Evolutionary conservation across 179 eudicot genomes (phyloP).

Genomic region (Beta corolliflora): DNA sequence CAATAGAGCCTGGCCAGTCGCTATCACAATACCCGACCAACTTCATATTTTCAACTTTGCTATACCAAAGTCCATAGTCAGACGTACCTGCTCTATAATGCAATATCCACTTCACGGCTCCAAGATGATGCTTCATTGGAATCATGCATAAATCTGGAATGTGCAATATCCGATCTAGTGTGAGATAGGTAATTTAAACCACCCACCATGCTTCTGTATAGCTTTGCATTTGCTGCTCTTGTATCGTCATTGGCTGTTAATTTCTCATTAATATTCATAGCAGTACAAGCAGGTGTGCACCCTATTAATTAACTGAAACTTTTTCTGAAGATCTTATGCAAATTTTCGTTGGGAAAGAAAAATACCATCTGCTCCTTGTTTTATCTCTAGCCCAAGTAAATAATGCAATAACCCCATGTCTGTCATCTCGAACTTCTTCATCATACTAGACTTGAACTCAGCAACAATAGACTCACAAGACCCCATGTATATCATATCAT

Average conservation of each 20-base stretch:
- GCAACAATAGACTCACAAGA: no score
- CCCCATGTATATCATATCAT: no score
- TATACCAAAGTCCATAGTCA: constrained; percentile 11
- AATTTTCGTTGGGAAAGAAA: no score
- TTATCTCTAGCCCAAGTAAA: no score
- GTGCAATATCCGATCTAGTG: neutral
- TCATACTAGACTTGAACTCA: no score
- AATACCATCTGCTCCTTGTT: no score
- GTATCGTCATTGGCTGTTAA: neutral
- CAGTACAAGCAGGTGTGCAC: neutral
- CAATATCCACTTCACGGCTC: neutral
- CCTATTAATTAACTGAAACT: constrained; percentile 5
- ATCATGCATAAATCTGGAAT: constrained; percentile 4
- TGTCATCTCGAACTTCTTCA: no score
- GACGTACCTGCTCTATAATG: constrained; percentile 1
- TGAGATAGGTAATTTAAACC: no score
- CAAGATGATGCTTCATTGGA: neutral
- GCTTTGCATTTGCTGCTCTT: neutral
- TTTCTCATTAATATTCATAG: constrained; percentile 1
- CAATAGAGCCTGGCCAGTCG: constrained; percentile 17
- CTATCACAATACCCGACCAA: constrained; percentile 4
- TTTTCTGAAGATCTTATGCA: neutral
- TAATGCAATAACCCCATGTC: no score
- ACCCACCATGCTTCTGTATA: neutral
- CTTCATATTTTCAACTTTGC: neutral